Evolutionary conservation across 2,329 filamentous ascomycete species (phyloP).

Genomic region (Teratosphaeria pseudoeucalypti): DNA sequence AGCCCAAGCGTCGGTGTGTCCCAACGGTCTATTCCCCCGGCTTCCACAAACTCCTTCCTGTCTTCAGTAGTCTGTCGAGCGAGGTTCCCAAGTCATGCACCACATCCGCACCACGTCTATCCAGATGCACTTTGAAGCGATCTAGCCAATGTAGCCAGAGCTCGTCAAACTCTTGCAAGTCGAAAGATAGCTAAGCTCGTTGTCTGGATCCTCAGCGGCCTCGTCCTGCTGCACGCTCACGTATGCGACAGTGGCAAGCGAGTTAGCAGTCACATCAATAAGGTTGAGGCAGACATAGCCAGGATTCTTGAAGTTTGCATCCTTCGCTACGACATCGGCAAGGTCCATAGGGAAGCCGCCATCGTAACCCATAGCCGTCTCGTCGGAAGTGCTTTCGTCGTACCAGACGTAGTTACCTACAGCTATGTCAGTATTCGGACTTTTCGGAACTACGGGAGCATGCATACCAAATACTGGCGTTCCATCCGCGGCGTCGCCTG

Average conservation of each 20-base stretch:
- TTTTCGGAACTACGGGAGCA: neutral
- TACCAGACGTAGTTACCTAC: neutral
- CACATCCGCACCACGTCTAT: too few relatives aligned
- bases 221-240: neutral
- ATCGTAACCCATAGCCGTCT: neutral
- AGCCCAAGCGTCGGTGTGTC: too few relatives aligned
- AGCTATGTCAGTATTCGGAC: neutral
- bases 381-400: neutral
- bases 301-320: neutral
- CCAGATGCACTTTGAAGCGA: too few relatives aligned
- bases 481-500: neutral
- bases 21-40: too few relatives aligned
- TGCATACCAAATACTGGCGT: neutral
- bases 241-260: neutral
- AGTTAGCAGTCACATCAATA: neutral
- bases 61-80: too few relatives aligned
- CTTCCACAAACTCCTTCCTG: too few relatives aligned
- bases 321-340: neutral
- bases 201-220: neutral
- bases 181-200: neutral
- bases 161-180: neutral
- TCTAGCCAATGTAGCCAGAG: neutral
- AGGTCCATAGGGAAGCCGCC: neutral
- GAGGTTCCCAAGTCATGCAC: too few relatives aligned
- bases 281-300: neutral